These are phyloP conservation scores for Debaryomycetaceae sp. DNA, from an alignment of 1,139 yeast genomes.

Conservation along the genomic window DNA sequence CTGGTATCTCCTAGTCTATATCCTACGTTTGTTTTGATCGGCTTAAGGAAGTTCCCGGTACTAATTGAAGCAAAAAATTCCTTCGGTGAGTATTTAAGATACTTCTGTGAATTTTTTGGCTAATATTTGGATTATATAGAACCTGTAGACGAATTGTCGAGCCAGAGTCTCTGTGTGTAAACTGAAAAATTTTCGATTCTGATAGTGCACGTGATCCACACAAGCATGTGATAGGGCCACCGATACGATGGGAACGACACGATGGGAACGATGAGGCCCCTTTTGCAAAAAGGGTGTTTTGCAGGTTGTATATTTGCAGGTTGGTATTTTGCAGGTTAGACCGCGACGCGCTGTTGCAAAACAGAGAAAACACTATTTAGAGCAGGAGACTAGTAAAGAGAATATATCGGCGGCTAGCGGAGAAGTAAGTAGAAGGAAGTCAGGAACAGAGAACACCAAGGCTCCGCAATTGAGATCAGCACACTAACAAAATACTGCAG, in stretches of 20 bases:
- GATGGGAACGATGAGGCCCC: neutral
- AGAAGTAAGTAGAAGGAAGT: constrained; percentile 1
- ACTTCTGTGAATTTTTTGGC: neutral
- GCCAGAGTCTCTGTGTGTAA: neutral
- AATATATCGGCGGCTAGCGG: neutral
- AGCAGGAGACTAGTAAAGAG: neutral
- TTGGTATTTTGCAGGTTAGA: neutral
- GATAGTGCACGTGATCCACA: neutral
- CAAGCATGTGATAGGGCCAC: neutral
- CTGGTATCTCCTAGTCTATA: no score
- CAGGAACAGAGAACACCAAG: neutral
- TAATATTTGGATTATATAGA: neutral
- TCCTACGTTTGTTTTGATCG: no score
- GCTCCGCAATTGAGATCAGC: neutral
- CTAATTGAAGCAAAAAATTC: no score
- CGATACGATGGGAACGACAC: neutral
- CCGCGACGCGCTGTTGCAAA: constrained; percentile 1
- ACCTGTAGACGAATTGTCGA: neutral
- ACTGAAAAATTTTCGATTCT: neutral
- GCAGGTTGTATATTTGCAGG: neutral
- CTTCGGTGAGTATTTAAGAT: no score
- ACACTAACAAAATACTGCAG: neutral
- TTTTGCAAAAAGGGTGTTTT: neutral
- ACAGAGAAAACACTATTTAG: neutral
- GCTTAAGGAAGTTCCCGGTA: no score